These are phyloP conservation scores for Chenopodium album DNA, from an alignment of 148 eudicot species.

Conservation along the genomic window DNA sequence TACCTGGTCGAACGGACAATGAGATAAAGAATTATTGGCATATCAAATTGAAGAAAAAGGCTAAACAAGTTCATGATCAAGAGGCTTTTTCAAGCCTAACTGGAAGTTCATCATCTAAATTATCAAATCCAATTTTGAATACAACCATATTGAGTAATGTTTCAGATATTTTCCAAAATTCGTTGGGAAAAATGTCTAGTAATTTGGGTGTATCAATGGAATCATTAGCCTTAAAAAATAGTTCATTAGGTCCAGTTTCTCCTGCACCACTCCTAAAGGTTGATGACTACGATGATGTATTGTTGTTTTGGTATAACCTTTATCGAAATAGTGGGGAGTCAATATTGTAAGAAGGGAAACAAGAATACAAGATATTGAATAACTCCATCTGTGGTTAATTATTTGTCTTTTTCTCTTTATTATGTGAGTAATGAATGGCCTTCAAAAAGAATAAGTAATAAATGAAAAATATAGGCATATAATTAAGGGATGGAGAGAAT, in stretches of 20 bases:
- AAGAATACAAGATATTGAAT: no score
- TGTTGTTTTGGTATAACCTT: constrained; percentile 3
- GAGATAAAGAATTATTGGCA: constrained; percentile 37
- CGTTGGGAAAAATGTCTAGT: not conserved
- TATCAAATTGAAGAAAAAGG: constrained; percentile 26
- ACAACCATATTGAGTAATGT: not conserved
- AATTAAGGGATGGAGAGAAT: no score
- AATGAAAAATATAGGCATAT: no score
- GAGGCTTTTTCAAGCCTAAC: not conserved
- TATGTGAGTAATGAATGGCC: no score
- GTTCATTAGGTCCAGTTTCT: not conserved
- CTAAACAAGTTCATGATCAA: constrained; percentile 3
- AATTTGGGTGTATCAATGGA: not conserved
- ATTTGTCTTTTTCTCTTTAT: no score
- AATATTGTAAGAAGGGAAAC: no score
- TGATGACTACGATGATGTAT: not conserved
- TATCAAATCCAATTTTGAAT: not conserved
- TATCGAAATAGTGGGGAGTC: not conserved
- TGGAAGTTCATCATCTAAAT: not conserved
- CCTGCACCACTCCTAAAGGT: not conserved
- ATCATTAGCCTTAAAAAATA: not conserved
- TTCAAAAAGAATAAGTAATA: no score
- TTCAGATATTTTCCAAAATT: not conserved
- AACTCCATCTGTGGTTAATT: no score
- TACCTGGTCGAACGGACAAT: constrained; percentile 36